A percentile compares a stretch with the other conserved stretches of the same genome.
phyloP scores from a whole-genome alignment of 768 basidiomycete genomes.

The Coprinopsis cinerea region DNA sequence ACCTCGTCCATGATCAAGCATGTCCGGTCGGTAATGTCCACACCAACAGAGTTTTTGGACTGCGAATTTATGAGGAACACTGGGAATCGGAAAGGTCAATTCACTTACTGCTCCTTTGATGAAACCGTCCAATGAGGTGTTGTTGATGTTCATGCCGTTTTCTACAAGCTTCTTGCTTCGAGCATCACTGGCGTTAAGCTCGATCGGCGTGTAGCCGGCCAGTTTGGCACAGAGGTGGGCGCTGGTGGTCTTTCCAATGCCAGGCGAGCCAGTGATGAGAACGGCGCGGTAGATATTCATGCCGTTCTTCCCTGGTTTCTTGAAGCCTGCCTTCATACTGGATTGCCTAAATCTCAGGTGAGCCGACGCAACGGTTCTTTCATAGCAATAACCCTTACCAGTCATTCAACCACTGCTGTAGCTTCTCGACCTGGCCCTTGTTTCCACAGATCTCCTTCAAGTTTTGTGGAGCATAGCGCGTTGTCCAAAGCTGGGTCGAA shows the following conservation, averaged over 20 bases:
- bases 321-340: constrained; percentile 73
- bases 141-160: constrained; percentile 86
- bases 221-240: constrained; percentile 89
- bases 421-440: constrained; percentile 84
- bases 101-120: constrained; percentile 42
- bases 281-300: constrained; percentile 86
- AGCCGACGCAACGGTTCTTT: not conserved
- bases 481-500: constrained; percentile 84
- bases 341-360: constrained; percentile 47
- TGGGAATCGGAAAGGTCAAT: not conserved
- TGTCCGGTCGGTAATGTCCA: constrained; percentile 69
- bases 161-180: constrained; percentile 96
- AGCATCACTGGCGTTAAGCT: constrained; percentile 93
- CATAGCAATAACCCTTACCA: constrained; percentile 53
- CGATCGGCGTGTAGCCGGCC: constrained; percentile 90
- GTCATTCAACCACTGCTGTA: constrained; percentile 79
- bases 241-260: constrained; percentile 96
- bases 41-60: constrained; percentile 61
- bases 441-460: constrained; percentile 94
- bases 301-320: constrained; percentile 88
- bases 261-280: constrained; percentile 89
- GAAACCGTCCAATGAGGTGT: constrained; percentile 85
- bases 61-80: constrained; percentile 1
- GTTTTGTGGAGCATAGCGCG: constrained; percentile 84
- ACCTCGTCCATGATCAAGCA: constrained; percentile 99